Conservation (phyloP, 2,329 filamentous ascomycete genomes). For the Fusarium lyarnte region DNA sequence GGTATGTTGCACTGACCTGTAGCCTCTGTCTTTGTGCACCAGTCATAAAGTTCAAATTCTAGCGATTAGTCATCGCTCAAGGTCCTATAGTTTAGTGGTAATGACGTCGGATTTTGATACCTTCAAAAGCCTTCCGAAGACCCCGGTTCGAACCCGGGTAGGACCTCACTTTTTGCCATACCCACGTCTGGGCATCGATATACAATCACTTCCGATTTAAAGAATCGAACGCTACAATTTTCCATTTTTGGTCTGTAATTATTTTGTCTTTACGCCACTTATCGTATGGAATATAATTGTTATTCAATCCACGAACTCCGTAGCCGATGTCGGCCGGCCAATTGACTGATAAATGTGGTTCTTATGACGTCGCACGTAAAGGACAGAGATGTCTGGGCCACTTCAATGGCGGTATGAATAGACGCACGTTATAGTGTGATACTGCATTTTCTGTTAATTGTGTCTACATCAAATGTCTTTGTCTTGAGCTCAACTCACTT, state of each 20-base stretch:
- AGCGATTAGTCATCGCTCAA: conserved; percentile 5
- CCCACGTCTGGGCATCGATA: fast-evolving
- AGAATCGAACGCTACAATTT: fast-evolving
- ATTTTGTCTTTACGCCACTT: too few species aligned
- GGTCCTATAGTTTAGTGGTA: conserved; percentile 34
- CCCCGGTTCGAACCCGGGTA: conserved; percentile 33
- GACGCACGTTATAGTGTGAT: fast-evolving
- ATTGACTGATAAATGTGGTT: background rate
- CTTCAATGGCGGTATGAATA: background rate
- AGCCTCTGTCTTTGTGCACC: fast-evolving
- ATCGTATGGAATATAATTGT: background rate
- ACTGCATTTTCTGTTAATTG: background rate
- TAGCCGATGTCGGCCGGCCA: background rate
- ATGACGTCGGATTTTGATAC: conserved; percentile 30
- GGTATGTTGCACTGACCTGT: background rate
- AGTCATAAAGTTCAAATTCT: fast-evolving
- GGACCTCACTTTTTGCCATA: conserved; percentile 12
- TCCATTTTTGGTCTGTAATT: background rate
- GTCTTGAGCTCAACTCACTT: background rate
- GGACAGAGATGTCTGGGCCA: fast-evolving
- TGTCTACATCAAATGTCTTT: background rate
- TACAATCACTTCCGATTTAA: too few species aligned
- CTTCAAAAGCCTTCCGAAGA: conserved; percentile 14
- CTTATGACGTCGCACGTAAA: background rate
- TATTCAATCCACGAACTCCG: fast-evolving